A percentile compares a stretch with the other conserved stretches of the same genome.
phyloP scores from a whole-genome alignment of 305 asterid species.

The Euphrasia arctica region DNA sequence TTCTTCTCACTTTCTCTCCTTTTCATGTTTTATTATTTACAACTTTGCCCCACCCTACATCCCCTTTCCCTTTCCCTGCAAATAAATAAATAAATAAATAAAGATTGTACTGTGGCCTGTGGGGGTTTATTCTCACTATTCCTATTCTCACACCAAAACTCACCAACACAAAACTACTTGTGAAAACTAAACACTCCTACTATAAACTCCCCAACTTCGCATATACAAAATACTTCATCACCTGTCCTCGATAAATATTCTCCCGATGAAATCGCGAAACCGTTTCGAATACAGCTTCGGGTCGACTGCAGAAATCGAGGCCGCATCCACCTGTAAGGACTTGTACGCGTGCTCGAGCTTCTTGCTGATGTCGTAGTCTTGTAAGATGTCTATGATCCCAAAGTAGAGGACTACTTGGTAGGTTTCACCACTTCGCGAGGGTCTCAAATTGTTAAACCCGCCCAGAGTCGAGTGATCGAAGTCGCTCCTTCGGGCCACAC shows the following conservation, averaged over 20 bases:
- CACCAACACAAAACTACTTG: conserved; percentile 31
- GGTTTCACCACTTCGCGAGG: conserved; percentile 57
- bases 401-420: conserved; percentile 81
- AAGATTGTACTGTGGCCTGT: not conserved
- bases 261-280: conserved; percentile 73
- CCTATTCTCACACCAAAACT: conserved; percentile 36
- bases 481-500: conserved; percentile 79
- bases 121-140: conserved; percentile 44
- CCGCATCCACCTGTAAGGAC: conserved; percentile 74
- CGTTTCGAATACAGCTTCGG: conserved; percentile 87
- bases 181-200: conserved; percentile 13
- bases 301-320: conserved; percentile 91
- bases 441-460: conserved; percentile 42
- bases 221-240: conserved; percentile 55
- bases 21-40: conserved; percentile 43
- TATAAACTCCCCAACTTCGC: conserved; percentile 38
- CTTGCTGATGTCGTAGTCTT: conserved; percentile 86
- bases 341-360: conserved; percentile 93
- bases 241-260: conserved; percentile 75
- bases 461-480: conserved; percentile 69
- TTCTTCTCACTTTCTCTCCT: conserved; percentile 70
- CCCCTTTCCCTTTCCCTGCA: too few species aligned
- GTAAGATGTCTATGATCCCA: conserved; percentile 89
- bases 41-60: conserved; percentile 27
- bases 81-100: conserved; percentile 25